Evolutionary conservation across 768 basidiomycete genomes (phyloP).

Genomic region (Clitopilus hobsonii): DNA sequence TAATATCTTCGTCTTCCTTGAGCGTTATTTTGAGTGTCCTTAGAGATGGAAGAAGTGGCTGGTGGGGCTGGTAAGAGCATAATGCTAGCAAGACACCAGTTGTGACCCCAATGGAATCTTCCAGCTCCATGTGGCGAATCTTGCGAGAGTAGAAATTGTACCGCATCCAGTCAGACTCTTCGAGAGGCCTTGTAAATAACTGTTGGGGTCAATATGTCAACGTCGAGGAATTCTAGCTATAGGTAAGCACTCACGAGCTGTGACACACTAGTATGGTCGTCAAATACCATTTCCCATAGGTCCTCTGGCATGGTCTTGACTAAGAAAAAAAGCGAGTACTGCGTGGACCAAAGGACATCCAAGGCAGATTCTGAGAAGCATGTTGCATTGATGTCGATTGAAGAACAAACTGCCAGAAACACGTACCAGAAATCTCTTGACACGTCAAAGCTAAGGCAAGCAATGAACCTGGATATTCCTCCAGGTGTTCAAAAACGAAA

Average conservation of each 20-base stretch:
- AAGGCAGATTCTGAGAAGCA: slow-evolving; percentile 1
- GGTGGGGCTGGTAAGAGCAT: neutral
- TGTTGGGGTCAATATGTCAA: no score
- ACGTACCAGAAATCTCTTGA: no score
- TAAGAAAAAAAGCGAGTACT: neutral
- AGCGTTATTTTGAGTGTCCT: neutral
- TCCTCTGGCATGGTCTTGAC: slow-evolving; percentile 2
- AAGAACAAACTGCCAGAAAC: no score
- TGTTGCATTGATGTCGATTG: no score
- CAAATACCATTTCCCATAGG: slow-evolving; percentile 1
- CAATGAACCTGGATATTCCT: no score
- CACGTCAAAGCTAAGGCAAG: no score
- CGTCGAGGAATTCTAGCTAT: no score
- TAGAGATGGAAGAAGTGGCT: neutral
- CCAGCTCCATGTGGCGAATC: neutral
- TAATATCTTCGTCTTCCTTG: neutral
- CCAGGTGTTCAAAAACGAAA: no score
- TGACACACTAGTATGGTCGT: no score
- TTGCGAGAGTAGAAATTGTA: neutral
- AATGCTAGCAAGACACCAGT: neutral
- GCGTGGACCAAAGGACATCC: neutral
- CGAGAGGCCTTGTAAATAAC: no score
- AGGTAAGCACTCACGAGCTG: no score
- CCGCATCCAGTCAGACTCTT: no score
- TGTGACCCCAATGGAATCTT: neutral